Evolutionary conservation across 345 rosid species (phyloP), one percentile per base, ranked within the genome.

Genomic region (Streptanthus diversifolius): DNA sequence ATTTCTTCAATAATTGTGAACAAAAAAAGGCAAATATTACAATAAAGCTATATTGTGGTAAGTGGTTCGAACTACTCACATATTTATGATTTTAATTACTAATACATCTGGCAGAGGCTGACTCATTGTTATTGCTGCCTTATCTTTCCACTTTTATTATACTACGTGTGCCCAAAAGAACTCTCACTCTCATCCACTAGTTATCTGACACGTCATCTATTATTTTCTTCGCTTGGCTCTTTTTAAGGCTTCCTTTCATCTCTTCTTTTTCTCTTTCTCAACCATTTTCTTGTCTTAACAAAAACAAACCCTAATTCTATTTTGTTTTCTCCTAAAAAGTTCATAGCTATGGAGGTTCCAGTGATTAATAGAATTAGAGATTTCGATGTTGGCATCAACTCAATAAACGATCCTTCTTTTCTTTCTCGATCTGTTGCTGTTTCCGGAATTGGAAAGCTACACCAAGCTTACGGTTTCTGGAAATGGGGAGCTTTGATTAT

Each of bases 401-500:
- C 88, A 21, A 48, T 79, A 1, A 72, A 74, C 35, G 78, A 79
- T 70, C 87, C 86, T n/a, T 74, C 88, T 43, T 72, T 82, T 60
- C 39, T 77, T 55, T 80, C 88, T 40, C 80, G 77, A 66, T 53
- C 80, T 45, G 64, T 77, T 37, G 67, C 83, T 5, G 68, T 82
- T 54, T 82, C 87, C 9, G 75, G 83, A 14, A 30, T 79, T 43
- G 83, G 70, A 14, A 79, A 73, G 61, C 18, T 83, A n/a, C 77
- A 77, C 37, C 83, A 75, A 37, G 77, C 84, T 33, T 81, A 75
- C 67, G 77, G 76, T 52, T 75, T 88, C 43, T 86, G 84, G 84
- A 93, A 84, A 80, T 93, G 97, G 98, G 89, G 92, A 45, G 93
- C 98, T 76, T 64, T 77, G 37, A 77, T 93, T 33, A 80, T 93